Conservation (phyloP, 1,284 basidiomycete genomes). For the Meira miltonrushii region DNA sequence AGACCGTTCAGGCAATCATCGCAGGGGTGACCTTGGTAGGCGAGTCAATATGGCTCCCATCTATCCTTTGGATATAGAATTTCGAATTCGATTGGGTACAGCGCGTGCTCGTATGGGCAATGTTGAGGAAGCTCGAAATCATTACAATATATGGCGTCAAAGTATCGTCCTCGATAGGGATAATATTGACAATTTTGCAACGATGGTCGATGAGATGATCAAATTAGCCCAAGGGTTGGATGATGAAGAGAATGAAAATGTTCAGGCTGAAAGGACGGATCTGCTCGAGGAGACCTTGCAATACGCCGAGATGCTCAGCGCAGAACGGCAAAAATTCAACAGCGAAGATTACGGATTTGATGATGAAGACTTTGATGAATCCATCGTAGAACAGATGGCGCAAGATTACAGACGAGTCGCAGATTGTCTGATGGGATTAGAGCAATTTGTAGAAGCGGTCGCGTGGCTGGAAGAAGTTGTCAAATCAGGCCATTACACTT, state of each 20-base stretch:
- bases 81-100: slow-evolving; percentile 78
- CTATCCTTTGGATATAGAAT: slow-evolving; percentile 70
- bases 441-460: slow-evolving; percentile 29
- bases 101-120: slow-evolving; percentile 77
- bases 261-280: neutral
- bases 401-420: slow-evolving; percentile 29
- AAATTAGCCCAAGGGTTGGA: neutral
- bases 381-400: slow-evolving; percentile 9
- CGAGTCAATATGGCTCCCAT: slow-evolving; percentile 53
- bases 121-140: slow-evolving; percentile 69
- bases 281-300: neutral
- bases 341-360: neutral
- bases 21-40: slow-evolving; percentile 34
- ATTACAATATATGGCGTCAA: slow-evolving; percentile 33
- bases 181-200: slow-evolving; percentile 30
- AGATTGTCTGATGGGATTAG: slow-evolving; percentile 38
- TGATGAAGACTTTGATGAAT: slow-evolving; percentile 19
- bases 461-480: slow-evolving; percentile 60
- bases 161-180: slow-evolving; percentile 27
- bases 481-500: slow-evolving; percentile 66
- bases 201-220: slow-evolving; percentile 30
- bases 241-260: neutral
- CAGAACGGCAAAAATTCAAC: slow-evolving; percentile 29
- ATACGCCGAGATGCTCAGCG: slow-evolving; percentile 16
- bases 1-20: slow-evolving; percentile 22